Evolutionary conservation across 306 rosid species (phyloP).

Genomic region (Lablab purpureus): DNA sequence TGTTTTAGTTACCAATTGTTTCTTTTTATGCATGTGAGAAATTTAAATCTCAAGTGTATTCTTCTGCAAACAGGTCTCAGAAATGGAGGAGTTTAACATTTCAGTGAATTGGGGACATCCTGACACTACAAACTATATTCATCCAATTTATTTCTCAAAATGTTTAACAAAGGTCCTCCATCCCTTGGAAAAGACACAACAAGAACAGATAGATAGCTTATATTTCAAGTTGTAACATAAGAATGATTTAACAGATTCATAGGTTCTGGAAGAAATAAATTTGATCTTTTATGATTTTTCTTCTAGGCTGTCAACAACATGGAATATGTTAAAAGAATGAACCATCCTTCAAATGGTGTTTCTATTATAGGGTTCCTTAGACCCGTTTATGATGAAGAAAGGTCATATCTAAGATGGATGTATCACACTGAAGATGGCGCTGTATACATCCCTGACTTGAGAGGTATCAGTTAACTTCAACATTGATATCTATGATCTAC

Average conservation of each 20-base stretch:
- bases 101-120: conserved; percentile 65
- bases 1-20: conserved; percentile 25
- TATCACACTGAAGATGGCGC: conserved; percentile 63
- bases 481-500: conserved; percentile 27
- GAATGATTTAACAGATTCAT: conserved; percentile 33
- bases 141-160: conserved; percentile 88
- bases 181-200: not conserved
- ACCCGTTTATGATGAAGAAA: conserved; percentile 85
- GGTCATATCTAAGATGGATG: conserved; percentile 62
- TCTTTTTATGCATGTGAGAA: conserved; percentile 40
- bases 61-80: conserved; percentile 61
- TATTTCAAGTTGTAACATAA: conserved; percentile 30
- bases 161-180: conserved; percentile 75
- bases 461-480: conserved; percentile 62
- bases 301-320: conserved; percentile 62
- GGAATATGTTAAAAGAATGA: conserved; percentile 69
- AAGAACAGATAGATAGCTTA: conserved; percentile 7
- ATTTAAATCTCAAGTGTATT: conserved; percentile 37
- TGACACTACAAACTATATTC: conserved; percentile 55
- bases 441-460: conserved; percentile 62
- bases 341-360: conserved; percentile 88
- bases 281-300: conserved; percentile 48
- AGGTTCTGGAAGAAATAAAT: conserved; percentile 35
- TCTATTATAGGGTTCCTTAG: conserved; percentile 85
- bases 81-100: conserved; percentile 56